phyloP scores from a whole-genome alignment of 768 basidiomycete species.

The Udeniomyces megalosporus region DNA sequence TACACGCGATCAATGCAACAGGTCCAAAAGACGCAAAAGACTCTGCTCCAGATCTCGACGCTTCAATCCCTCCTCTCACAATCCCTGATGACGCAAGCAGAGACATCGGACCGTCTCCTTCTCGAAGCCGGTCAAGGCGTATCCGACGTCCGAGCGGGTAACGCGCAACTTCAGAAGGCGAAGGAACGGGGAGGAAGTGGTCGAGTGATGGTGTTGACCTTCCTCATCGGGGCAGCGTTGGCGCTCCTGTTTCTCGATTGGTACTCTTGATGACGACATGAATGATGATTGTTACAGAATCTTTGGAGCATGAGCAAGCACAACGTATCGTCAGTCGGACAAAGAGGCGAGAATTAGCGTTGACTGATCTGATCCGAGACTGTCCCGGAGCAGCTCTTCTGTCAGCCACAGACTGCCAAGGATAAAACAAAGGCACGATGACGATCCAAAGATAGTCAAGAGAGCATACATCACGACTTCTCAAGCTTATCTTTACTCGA shows the following conservation, averaged over 20 bases:
- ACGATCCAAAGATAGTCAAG: too few relatives aligned
- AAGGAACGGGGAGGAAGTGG: slow-evolving; percentile 70
- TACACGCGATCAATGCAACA: background rate
- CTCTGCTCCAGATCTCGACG: slow-evolving; percentile 44
- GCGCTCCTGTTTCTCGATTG: slow-evolving; percentile 85
- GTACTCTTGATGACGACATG: slow-evolving; percentile 33
- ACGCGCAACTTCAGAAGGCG: slow-evolving; percentile 76
- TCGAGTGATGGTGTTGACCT: slow-evolving; percentile 74
- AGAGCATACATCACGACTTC: too few relatives aligned
- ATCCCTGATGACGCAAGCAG: slow-evolving; percentile 76
- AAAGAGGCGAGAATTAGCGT: too few relatives aligned
- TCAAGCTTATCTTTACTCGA: too few relatives aligned
- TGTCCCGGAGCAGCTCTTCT: too few relatives aligned
- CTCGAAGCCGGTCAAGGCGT: slow-evolving; percentile 85
- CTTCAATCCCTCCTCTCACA: slow-evolving; percentile 81
- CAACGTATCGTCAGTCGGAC: too few relatives aligned
- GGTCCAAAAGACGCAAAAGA: slow-evolving; percentile 1
- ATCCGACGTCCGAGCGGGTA: slow-evolving; percentile 72
- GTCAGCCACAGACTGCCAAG: too few relatives aligned
- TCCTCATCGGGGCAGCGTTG: slow-evolving; percentile 79
- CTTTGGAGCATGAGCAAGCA: too few relatives aligned
- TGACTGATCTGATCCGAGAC: too few relatives aligned
- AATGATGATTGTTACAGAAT: too few relatives aligned
- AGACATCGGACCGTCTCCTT: slow-evolving; percentile 81
- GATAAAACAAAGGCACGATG: too few relatives aligned